These are phyloP conservation scores for Hyphochytrium catenoides DNA, from an alignment of 352 stramenopile genomes.

Conservation along the genomic window DNA sequence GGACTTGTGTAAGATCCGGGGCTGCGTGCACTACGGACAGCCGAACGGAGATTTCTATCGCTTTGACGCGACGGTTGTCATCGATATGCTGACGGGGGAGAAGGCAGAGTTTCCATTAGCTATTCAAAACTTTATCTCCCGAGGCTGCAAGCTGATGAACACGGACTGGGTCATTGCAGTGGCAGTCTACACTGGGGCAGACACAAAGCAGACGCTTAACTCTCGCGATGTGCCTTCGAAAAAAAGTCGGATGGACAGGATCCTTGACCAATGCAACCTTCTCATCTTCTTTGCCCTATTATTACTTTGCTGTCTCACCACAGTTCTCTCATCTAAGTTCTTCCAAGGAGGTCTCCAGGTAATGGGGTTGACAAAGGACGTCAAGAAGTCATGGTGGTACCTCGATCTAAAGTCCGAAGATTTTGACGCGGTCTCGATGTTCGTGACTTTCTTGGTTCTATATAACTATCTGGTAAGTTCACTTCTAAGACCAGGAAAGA, in stretches of 20 bases:
- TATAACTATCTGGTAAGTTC: too few species aligned
- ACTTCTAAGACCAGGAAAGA: too few species aligned
- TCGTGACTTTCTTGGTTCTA: too few species aligned
- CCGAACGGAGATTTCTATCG: constrained; percentile 53
- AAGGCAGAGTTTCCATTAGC: constrained; percentile 35
- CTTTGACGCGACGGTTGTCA: constrained; percentile 41
- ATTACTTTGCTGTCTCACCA: constrained; percentile 1
- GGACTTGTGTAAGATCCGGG: constrained; percentile 18
- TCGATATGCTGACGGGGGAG: constrained; percentile 15
- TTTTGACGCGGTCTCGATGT: too few species aligned
- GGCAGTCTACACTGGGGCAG: constrained; percentile 41
- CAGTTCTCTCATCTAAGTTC: too few species aligned
- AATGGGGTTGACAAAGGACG: too few species aligned
- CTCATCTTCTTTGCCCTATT: constrained; percentile 56
- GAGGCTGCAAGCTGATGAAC: constrained; percentile 55
- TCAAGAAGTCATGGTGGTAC: too few species aligned
- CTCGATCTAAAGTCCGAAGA: too few species aligned
- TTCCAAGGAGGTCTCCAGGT: too few species aligned
- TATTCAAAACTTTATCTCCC: constrained; percentile 46
- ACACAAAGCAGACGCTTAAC: constrained; percentile 55
- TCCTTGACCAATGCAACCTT: constrained; percentile 48
- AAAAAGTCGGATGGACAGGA: constrained; percentile 44
- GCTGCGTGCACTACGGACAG: constrained; percentile 37
- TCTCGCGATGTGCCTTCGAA: constrained; percentile 61
- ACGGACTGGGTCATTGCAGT: constrained; percentile 49